Base-by-base conservation (phyloP, 306 rosid species). In the Hippophae gyantsensis region DNA sequence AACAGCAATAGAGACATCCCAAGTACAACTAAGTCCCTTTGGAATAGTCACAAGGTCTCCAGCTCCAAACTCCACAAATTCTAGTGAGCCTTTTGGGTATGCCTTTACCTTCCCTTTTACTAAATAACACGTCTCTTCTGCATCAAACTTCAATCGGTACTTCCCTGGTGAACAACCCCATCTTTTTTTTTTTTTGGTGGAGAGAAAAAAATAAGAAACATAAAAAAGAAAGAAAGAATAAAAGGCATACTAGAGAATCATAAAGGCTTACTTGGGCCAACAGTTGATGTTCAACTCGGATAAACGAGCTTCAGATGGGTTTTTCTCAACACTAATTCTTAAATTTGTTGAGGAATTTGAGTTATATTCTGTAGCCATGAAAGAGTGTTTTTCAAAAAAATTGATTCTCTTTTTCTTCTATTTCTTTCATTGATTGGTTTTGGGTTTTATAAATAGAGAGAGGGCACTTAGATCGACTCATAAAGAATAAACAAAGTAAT, bases 151-250 rank as follows among this genome's bases (percentile, higher is more conserved):
- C 60, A 92, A 58, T 65, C 87, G 99, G 67, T 81, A 92, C 65
- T 82, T 92, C 59, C 99, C 99, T 1, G 99, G 89, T 4, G 96
- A 92, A 27, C 99, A 92, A 40, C 99, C 99, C 99, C 96, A 92
- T 79, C 99, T 92, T 49, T 57, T 13, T 25, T 9, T 56, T 54
- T 62, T 14, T 26, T 10, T 56, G 3, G 1, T 7, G 9, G 8
- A 27, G 13, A 61, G 10, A 43, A 8, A 3, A 9, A 42, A 10
- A n/a, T 8, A 23, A 42, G 5, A 25, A 6, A 10, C 6, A 12
- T 32, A 18, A 38, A 3, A 41, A 3, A 52, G 0, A 26, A 6
- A 51, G 1, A 13, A 1, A 54, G 9, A 60, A 13, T 46, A 2
- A 68, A 23, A 58, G 26, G 52, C 9, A 53, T 3, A 47, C n/a